These are phyloP conservation scores for Amaranthus palmeri DNA, from an alignment of 148 eudicot species.

Conservation along the genomic window DNA sequence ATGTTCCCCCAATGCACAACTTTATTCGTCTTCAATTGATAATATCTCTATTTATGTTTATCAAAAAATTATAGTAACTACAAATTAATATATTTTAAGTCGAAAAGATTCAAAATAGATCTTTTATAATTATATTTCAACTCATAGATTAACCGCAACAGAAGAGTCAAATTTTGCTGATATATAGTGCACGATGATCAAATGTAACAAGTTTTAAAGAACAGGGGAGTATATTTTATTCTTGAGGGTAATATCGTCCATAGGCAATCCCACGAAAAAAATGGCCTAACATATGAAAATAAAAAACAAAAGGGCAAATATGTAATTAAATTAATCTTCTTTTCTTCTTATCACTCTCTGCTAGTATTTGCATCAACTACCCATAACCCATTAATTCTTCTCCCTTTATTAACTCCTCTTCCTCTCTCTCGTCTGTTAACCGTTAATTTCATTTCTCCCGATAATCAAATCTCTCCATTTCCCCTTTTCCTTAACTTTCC, in stretches of 20 bases:
- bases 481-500: background rate
- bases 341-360: background rate
- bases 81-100: no score
- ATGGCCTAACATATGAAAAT: constrained; percentile 25
- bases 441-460: background rate
- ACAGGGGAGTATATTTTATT: background rate
- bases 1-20: no score
- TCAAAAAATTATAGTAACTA: no score
- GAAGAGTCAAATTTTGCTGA: no score
- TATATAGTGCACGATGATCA: no score
- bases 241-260: constrained; percentile 36
- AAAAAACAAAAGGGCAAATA: constrained; percentile 26
- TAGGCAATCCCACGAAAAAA: background rate
- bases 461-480: background rate
- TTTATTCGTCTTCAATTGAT: no score
- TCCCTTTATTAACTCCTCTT: background rate
- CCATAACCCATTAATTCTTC: background rate
- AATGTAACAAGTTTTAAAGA: no score
- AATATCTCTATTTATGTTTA: no score
- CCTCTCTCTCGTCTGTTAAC: background rate
- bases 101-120: no score
- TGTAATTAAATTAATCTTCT: constrained; percentile 25
- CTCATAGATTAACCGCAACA: no score
- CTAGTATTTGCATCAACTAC: background rate
- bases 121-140: no score